phyloP scores from a whole-genome alignment of 805 yeast genomes.

The Ogataea ramenticola region DNA sequence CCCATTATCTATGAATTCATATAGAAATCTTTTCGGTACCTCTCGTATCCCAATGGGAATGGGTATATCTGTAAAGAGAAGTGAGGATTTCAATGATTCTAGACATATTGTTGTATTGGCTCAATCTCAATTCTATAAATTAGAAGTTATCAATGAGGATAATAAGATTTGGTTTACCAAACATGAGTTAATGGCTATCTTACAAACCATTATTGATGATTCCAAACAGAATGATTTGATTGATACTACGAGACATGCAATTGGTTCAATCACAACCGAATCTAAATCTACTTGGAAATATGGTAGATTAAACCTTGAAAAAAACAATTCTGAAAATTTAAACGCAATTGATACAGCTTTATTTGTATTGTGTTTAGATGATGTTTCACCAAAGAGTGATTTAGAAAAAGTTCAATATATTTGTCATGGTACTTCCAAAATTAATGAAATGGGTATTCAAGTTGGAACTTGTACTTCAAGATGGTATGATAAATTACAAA shows the following conservation, averaged over 20 bases:
- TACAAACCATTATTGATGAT: slow-evolving; percentile 36
- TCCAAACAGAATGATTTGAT: slow-evolving; percentile 28
- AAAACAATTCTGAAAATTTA: slow-evolving; percentile 30
- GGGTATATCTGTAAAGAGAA: slow-evolving; percentile 33
- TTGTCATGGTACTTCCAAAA: slow-evolving; percentile 43
- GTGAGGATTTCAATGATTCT: slow-evolving; percentile 27
- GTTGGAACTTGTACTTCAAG: slow-evolving; percentile 51
- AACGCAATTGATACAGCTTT: slow-evolving; percentile 40
- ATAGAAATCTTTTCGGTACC: slow-evolving; percentile 60
- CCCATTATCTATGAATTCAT: slow-evolving; percentile 63
- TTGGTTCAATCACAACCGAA: slow-evolving; percentile 52
- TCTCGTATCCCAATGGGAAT: slow-evolving; percentile 45
- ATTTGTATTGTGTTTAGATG: slow-evolving; percentile 45
- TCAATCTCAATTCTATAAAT: slow-evolving; percentile 41
- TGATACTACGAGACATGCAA: slow-evolving; percentile 35
- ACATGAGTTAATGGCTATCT: slow-evolving; percentile 38
- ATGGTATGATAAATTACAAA: slow-evolving; percentile 53
- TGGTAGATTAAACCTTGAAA: slow-evolving; percentile 35
- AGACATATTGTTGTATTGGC: slow-evolving; percentile 44
- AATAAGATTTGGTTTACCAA: slow-evolving; percentile 47
- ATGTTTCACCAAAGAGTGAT: slow-evolving; percentile 37
- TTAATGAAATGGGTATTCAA: slow-evolving; percentile 41
- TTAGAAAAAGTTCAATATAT: slow-evolving; percentile 42
- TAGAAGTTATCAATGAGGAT: slow-evolving; percentile 39
- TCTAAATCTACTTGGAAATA: slow-evolving; percentile 40